Evolutionary conservation across 768 basidiomycete species (phyloP).

Genomic region (Pleurotus djamor): DNA sequence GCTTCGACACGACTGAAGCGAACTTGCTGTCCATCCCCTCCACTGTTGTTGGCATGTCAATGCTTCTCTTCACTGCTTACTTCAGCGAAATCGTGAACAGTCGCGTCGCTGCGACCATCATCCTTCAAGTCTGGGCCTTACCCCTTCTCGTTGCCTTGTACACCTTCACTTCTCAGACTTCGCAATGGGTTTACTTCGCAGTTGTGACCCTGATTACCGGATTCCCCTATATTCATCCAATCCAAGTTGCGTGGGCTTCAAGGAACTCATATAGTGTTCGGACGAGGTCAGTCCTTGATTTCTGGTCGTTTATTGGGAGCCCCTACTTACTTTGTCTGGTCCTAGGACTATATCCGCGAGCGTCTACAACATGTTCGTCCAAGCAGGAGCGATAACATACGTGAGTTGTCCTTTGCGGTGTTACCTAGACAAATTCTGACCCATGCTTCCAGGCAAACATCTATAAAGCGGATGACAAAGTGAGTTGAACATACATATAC

Average conservation of each 20-base stretch:
- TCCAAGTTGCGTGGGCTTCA: slow-evolving; percentile 57
- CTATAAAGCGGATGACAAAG: slow-evolving; percentile 50
- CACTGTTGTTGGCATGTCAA: slow-evolving; percentile 46
- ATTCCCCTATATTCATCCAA: slow-evolving; percentile 50
- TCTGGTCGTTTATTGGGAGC: neutral
- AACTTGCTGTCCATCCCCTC: slow-evolving; percentile 65
- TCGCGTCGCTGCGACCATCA: slow-evolving; percentile 48
- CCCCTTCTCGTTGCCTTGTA: slow-evolving; percentile 58
- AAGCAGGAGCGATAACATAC: slow-evolving; percentile 49
- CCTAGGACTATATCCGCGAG: slow-evolving; percentile 41
- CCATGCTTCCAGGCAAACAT: slow-evolving; percentile 42
- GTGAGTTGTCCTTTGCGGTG: slow-evolving; percentile 22
- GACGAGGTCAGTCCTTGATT: slow-evolving; percentile 37
- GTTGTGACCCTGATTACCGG: slow-evolving; percentile 55
- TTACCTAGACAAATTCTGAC: neutral
- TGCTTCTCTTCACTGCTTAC: slow-evolving; percentile 46
- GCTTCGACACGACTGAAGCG: slow-evolving; percentile 61
- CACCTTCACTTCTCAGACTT: slow-evolving; percentile 44
- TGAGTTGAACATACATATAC: slow-evolving; percentile 11
- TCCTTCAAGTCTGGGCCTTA: slow-evolving; percentile 61
- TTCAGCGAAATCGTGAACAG: slow-evolving; percentile 56
- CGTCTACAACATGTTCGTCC: slow-evolving; percentile 68
- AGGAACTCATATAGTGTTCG: slow-evolving; percentile 60
- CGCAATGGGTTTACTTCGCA: slow-evolving; percentile 54
- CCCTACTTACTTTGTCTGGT: neutral